Evolutionary conservation across 2,329 filamentous ascomycete genomes (phyloP), one percentile per base, ranked within the genome.

Genomic region (Xylariaceae sp.): DNA sequence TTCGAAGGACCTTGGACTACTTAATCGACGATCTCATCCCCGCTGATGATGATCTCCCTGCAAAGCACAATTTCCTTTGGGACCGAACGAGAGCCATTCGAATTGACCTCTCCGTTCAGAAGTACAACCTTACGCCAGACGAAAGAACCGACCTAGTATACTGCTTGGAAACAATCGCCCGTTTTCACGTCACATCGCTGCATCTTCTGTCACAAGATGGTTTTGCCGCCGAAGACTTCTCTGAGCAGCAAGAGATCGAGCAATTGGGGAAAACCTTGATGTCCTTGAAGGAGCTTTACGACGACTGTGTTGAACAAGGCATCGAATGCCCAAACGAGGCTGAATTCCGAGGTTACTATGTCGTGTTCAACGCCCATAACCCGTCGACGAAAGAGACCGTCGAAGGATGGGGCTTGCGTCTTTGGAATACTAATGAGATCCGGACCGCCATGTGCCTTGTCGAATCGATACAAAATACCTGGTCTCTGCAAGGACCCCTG

Each of bases 11-110:
- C 0, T 67, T 85, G 6, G 75, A 84, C 58, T 85, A 86, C 53
- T 67, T 86, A 3, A 70, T 86, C 37, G 73, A 83, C 55, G 70
- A 76, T 40, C 65, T 86, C 3, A 66, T 86, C 36, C 69, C 68
- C 33, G 66, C 72, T 5, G 77, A 83, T 37, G 72, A 71, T 48
- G 72, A 79, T 39, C 67, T 86, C 6, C 71, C 77, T 0, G 55
- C 64, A 4, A 66, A 79, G 35, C 82, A 86, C 56, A 77, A 76
- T 45, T 86, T 84, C 47, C 68, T 86, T 2, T 85, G 83, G 81
- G 82, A 86, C 58, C 73, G 83, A 35, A 85, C 82, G 19, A 71
- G 83, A 46, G 81, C 81, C 7, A 80, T 86, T 45, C 78, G 83
- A 20, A 77, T 82, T 50, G 83, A 86, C 58, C 83, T 86, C 55